These are phyloP conservation scores for Candida broadrunensis DNA, from an alignment of 805 yeast species.

Conservation along the genomic window DNA sequence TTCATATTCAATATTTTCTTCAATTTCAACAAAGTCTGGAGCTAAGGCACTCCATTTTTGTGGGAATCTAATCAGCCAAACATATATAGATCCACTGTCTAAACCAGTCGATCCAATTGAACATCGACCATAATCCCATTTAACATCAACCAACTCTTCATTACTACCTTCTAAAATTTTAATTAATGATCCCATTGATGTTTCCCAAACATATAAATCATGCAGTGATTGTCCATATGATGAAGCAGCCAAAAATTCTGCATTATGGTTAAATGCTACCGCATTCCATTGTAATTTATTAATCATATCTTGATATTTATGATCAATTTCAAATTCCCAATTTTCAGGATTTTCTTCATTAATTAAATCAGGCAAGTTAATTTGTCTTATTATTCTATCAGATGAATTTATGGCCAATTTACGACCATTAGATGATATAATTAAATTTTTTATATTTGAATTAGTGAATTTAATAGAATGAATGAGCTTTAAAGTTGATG, in stretches of 20 bases:
- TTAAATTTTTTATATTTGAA: slow-evolving; percentile 68
- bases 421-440: slow-evolving; percentile 55
- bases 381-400: slow-evolving; percentile 71
- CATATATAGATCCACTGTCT: slow-evolving; percentile 76
- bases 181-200: slow-evolving; percentile 79
- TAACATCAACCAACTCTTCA: slow-evolving; percentile 82
- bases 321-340: slow-evolving; percentile 65
- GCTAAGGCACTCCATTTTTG: slow-evolving; percentile 97
- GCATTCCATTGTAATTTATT: slow-evolving; percentile 88
- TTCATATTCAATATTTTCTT: slow-evolving; percentile 82
- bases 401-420: slow-evolving; percentile 73
- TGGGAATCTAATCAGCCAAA: slow-evolving; percentile 80
- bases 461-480: slow-evolving; percentile 57
- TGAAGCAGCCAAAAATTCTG: slow-evolving; percentile 85
- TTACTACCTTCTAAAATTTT: slow-evolving; percentile 88
- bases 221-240: slow-evolving; percentile 82
- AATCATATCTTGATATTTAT: slow-evolving; percentile 86
- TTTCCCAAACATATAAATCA: slow-evolving; percentile 91
- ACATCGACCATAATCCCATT: slow-evolving; percentile 79
- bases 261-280: slow-evolving; percentile 66
- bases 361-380: slow-evolving; percentile 43
- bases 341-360: slow-evolving; percentile 23
- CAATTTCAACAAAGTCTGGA: slow-evolving; percentile 93
- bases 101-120: slow-evolving; percentile 78
- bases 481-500: slow-evolving; percentile 30